Percentiles rank a stretch among this genome's conserved stretches.
Conservation (phyloP, 345 rosid genomes). For the Eucalyptus tenuipes region DNA sequence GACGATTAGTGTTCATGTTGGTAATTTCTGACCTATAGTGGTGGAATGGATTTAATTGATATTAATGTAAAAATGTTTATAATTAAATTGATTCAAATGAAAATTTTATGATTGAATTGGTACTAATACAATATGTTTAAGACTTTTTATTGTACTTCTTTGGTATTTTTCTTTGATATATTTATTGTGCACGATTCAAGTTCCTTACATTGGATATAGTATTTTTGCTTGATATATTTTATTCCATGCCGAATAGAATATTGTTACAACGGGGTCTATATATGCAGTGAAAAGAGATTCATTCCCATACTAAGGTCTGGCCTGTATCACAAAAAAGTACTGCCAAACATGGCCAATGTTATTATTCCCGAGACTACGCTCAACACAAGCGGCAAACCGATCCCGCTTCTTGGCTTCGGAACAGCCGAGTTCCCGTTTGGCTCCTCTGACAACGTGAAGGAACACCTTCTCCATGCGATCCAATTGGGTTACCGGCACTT, state of each 20-base stretch:
- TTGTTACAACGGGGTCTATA: background rate
- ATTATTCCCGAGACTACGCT: background rate
- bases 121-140: background rate
- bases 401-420: slow-evolving; percentile 8
- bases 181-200: background rate
- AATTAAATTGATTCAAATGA: too few relatives aligned
- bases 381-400: background rate
- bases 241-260: background rate
- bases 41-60: background rate
- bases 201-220: background rate
- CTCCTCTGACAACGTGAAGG: background rate
- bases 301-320: background rate
- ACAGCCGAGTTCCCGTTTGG: slow-evolving; percentile 1
- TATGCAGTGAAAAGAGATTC: background rate
- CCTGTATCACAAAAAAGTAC: background rate
- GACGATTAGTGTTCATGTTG: fast-evolving
- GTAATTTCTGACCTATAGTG: background rate
- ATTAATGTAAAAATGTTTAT: too few relatives aligned
- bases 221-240: too few relatives aligned
- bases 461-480: slow-evolving; percentile 13
- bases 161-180: background rate
- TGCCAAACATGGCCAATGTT: background rate
- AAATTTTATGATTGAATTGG: background rate
- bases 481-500: slow-evolving; percentile 22
- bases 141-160: background rate